phyloP scores from a whole-genome alignment of 2,329 filamentous ascomycete species.

The Diaporthe ilicicola region DNA sequence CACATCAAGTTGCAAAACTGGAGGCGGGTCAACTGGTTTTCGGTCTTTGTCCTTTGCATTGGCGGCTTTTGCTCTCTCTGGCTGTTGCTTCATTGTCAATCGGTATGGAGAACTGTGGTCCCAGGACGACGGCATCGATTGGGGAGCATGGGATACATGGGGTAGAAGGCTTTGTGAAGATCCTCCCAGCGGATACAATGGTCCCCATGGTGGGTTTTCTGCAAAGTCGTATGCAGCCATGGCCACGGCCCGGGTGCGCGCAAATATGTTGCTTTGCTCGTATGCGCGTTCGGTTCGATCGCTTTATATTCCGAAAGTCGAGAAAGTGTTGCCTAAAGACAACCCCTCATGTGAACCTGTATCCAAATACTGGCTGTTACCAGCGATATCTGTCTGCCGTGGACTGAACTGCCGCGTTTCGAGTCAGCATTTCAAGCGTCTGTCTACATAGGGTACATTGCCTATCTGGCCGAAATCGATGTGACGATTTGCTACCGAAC shows the following conservation, averaged over 20 bases:
- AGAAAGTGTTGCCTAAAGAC: neutral
- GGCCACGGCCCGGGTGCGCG: neutral
- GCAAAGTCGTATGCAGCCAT: conserved; percentile 33
- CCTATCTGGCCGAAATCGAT: neutral
- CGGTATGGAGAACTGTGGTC: conserved; percentile 31
- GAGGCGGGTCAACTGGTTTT: conserved; percentile 88
- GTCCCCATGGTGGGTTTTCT: conserved; percentile 23
- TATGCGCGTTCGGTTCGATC: neutral
- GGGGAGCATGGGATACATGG: conserved; percentile 22
- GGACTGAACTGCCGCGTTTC: neutral
- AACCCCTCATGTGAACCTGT: neutral
- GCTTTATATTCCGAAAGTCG: neutral
- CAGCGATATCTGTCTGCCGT: neutral
- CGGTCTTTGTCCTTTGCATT: conserved; percentile 62
- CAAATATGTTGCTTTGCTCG: neutral
- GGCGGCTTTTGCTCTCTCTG: conserved; percentile 33
- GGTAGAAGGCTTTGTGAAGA: conserved; percentile 27
- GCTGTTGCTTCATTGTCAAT: conserved; percentile 33
- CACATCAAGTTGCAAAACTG: conserved; percentile 77
- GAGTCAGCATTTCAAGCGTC: neutral
- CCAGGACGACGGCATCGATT: conserved; percentile 21
- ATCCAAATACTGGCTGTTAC: neutral
- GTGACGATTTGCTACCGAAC: neutral
- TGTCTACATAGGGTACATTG: too few relatives aligned
- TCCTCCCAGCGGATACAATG: conserved; percentile 27